phyloP scores from a whole-genome alignment of 352 stramenopile species.

The Phytopythium chamaehyphon region DNA sequence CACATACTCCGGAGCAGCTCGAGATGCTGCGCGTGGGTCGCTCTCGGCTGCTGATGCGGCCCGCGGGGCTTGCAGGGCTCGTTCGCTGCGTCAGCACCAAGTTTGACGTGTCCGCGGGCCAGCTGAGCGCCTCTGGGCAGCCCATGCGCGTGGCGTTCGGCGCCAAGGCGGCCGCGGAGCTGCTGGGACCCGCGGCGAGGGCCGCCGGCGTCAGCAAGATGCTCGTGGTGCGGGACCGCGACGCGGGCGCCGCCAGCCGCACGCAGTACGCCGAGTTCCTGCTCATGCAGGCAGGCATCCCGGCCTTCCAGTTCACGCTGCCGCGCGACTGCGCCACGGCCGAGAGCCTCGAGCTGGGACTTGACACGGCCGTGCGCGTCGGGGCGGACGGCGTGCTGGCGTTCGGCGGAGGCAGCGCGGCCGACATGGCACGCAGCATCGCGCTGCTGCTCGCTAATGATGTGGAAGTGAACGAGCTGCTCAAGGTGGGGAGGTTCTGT shows the following conservation, averaged over 20 bases:
- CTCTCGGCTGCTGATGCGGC: neutral
- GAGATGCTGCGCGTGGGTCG: conserved; percentile 12
- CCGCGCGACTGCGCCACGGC: conserved; percentile 62
- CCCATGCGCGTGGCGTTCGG: conserved; percentile 43
- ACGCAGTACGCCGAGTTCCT: conserved; percentile 72
- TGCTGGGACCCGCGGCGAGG: conserved; percentile 34
- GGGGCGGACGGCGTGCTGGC: conserved; percentile 63
- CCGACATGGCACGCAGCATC: conserved; percentile 59
- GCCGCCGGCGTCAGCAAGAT: conserved; percentile 53
- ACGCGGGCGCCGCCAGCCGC: conserved; percentile 42
- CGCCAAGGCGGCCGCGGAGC: conserved; percentile 32
- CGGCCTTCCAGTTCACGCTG: conserved; percentile 74
- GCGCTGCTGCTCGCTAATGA: conserved; percentile 49
- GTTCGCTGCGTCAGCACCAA: conserved; percentile 22
- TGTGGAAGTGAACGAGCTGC: neutral
- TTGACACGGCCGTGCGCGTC: conserved; percentile 49
- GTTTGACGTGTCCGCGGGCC: conserved; percentile 32
- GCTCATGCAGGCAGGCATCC: conserved; percentile 58
- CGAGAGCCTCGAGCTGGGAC: conserved; percentile 44
- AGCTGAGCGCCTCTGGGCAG: conserved; percentile 41
- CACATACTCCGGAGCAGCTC: too few relatives aligned
- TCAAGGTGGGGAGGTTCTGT: neutral
- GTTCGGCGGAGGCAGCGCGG: conserved; percentile 61
- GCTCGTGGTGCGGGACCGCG: conserved; percentile 65
- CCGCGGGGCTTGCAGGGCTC: neutral